Evolutionary conservation across 2,329 filamentous ascomycete genomes (phyloP).

Genomic region (Xylariomycetidae sp.): DNA sequence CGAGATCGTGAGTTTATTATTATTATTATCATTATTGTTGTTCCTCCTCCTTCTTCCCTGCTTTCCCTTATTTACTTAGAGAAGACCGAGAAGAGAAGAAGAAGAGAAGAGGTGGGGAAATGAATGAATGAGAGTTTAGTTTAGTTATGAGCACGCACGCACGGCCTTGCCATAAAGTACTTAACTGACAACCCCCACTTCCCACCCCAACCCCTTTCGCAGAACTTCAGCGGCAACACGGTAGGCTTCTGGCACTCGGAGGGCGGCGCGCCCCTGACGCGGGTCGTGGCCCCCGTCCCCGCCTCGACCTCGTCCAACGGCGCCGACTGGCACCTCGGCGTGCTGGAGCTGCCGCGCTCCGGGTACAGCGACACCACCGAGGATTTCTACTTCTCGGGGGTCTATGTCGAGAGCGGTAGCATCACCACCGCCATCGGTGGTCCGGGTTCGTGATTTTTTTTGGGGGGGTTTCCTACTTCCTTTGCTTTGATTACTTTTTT

Average conservation of each 20-base stretch:
- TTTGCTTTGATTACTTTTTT: neutral
- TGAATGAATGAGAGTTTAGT: neutral
- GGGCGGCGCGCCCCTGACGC: conserved; percentile 51
- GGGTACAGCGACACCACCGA: conserved; percentile 53
- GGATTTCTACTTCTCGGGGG: conserved; percentile 70
- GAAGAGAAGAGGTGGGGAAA: neutral
- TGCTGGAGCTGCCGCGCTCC: conserved; percentile 58
- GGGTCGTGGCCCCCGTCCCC: conserved; percentile 56
- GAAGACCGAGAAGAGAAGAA: neutral
- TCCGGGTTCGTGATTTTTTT: conserved; percentile 13
- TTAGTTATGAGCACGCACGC: too few species aligned
- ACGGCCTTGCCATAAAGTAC: neutral
- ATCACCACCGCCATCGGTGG: conserved; percentile 32
- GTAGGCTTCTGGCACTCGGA: conserved; percentile 70
- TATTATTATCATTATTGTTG: neutral
- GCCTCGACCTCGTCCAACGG: conserved; percentile 61
- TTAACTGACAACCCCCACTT: neutral
- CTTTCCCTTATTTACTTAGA: neutral
- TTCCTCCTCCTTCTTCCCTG: neutral
- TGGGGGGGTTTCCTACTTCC: neutral
- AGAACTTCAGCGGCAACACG: conserved; percentile 53
- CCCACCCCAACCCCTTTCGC: neutral
- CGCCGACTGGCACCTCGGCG: conserved; percentile 68
- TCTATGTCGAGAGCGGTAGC: conserved; percentile 61
- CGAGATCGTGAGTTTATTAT: conserved; percentile 44